Evolutionary conservation across 2,329 filamentous ascomycete species (phyloP).

Genomic region (Neobulgaria alba): DNA sequence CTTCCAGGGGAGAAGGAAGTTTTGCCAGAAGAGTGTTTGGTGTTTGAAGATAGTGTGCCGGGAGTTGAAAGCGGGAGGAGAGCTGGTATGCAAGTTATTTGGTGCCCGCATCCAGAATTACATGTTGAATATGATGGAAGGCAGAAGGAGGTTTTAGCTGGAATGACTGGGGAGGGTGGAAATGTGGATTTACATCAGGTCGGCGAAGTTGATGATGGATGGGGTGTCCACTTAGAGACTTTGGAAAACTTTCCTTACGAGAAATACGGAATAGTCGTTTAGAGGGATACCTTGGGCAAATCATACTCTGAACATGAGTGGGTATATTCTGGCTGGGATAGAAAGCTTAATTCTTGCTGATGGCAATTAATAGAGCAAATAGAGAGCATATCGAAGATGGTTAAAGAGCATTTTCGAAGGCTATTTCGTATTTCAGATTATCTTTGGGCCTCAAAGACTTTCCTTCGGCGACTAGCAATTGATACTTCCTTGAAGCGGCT

Average conservation of each 20-base stretch:
- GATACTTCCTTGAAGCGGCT: no score
- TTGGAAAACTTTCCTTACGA: slow-evolving; percentile 49
- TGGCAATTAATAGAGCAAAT: not conserved
- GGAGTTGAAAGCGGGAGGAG: slow-evolving; percentile 85
- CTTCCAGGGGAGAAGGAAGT: slow-evolving; percentile 55
- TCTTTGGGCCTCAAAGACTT: not conserved
- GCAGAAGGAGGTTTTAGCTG: slow-evolving; percentile 77
- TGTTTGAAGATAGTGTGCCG: slow-evolving; percentile 92
- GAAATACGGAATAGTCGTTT: slow-evolving; percentile 44
- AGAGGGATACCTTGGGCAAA: not conserved
- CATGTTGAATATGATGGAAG: slow-evolving; percentile 66
- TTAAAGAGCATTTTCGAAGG: no score
- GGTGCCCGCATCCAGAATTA: slow-evolving; percentile 79
- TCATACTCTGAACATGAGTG: not conserved
- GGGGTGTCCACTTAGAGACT: slow-evolving; percentile 45
- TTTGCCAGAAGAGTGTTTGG: slow-evolving; percentile 77
- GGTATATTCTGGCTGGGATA: not conserved
- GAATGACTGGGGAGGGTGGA: slow-evolving; percentile 43
- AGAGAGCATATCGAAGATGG: no score
- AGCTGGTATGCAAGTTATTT: slow-evolving; percentile 90
- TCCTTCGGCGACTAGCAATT: no score
- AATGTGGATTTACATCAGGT: slow-evolving; percentile 46
- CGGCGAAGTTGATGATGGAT: slow-evolving; percentile 51
- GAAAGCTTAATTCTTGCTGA: not conserved
- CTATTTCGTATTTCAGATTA: no score